phyloP scores from a whole-genome alignment of 495 filamentous ascomycete species.

The Podospora pseudocomata region DNA sequence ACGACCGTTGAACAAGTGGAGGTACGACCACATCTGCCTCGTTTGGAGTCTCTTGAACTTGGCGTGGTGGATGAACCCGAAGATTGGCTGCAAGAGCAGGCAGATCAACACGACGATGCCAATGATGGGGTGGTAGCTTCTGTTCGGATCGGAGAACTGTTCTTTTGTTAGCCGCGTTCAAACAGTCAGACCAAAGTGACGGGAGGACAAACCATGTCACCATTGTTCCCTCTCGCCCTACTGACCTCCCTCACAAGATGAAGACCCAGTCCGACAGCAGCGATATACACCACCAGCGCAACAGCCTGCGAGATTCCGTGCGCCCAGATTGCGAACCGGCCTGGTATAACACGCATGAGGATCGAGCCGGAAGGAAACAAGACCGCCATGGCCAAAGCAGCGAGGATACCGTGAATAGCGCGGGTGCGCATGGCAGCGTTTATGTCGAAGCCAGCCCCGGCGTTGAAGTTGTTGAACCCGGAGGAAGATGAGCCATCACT shows the following conservation, averaged over 20 bases:
- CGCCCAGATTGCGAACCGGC: slow-evolving; percentile 32
- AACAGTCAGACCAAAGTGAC: not conserved
- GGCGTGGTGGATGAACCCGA: slow-evolving; percentile 62
- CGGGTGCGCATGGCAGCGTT: slow-evolving; percentile 21
- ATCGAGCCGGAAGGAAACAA: slow-evolving; percentile 56
- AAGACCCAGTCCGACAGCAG: slow-evolving; percentile 58
- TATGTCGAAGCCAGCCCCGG: slow-evolving; percentile 28
- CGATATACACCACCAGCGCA: slow-evolving; percentile 46
- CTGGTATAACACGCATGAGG: slow-evolving; percentile 48
- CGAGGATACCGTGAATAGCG: slow-evolving; percentile 43
- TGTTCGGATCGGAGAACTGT: slow-evolving; percentile 27
- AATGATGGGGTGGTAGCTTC: slow-evolving; percentile 49
- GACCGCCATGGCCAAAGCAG: slow-evolving; percentile 43
- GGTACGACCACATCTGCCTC: slow-evolving; percentile 51
- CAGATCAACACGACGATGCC: slow-evolving; percentile 56
- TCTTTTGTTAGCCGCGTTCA: not conserved
- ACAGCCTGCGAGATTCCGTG: slow-evolving; percentile 57
- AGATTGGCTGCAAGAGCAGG: slow-evolving; percentile 55
- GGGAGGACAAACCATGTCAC: slow-evolving; percentile 28
- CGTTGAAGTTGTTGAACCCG: slow-evolving; percentile 29
- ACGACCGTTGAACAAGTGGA: slow-evolving; percentile 67
- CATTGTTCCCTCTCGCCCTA: slow-evolving; percentile 21
- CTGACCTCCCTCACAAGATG: slow-evolving; percentile 39
- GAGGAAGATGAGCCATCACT: not conserved
- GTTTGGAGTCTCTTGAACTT: slow-evolving; percentile 44